These are phyloP conservation scores for Phialocephala subalpina DNA, from an alignment of 2,329 filamentous ascomycete species.

Conservation along the genomic window DNA sequence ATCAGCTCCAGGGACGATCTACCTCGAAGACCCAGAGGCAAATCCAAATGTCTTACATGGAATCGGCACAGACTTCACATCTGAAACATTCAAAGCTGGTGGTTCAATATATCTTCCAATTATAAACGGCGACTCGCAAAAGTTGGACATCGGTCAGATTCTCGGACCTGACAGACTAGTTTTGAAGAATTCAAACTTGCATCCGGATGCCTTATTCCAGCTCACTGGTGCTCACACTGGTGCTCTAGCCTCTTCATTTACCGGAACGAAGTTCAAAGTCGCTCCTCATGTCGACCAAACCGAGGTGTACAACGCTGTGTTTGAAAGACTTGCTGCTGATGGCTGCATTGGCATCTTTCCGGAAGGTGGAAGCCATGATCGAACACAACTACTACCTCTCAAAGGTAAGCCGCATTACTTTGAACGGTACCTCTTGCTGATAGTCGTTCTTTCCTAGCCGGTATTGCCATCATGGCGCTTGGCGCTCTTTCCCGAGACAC, in stretches of 20 bases:
- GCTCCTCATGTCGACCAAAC: slow-evolving; percentile 95
- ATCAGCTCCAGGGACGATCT: slow-evolving; percentile 78
- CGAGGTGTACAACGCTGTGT: slow-evolving; percentile 91
- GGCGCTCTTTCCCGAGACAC: slow-evolving; percentile 85
- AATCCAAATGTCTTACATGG: slow-evolving; percentile 15
- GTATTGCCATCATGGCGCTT: slow-evolving; percentile 56
- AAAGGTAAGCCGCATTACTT: slow-evolving; percentile 57
- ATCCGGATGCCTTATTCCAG: slow-evolving; percentile 17
- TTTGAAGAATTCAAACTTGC: slow-evolving; percentile 14
- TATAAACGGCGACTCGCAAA: slow-evolving; percentile 30
- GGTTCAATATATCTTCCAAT: slow-evolving; percentile 28
- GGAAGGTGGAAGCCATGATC: slow-evolving; percentile 94
- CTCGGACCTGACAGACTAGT: slow-evolving; percentile 12
- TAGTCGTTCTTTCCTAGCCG: slow-evolving; percentile 15
- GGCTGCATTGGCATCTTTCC: slow-evolving; percentile 97
- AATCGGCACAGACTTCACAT: slow-evolving; percentile 28
- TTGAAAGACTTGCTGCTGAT: slow-evolving; percentile 78
- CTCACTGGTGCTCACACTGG: slow-evolving; percentile 3
- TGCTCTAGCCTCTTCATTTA: slow-evolving; percentile 46
- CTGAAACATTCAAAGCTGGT: slow-evolving; percentile 22
- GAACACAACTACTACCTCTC: slow-evolving; percentile 87
- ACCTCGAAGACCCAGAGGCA: slow-evolving; percentile 44
- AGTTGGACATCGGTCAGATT: slow-evolving; percentile 26
- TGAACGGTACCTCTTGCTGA: background rate
- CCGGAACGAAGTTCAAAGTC: slow-evolving; percentile 73